Percentiles rank a stretch among this genome's conserved stretches.
These are phyloP conservation scores for Buddleja alternifolia DNA, from an alignment of 257 asterid species.

Conservation along the genomic window DNA sequence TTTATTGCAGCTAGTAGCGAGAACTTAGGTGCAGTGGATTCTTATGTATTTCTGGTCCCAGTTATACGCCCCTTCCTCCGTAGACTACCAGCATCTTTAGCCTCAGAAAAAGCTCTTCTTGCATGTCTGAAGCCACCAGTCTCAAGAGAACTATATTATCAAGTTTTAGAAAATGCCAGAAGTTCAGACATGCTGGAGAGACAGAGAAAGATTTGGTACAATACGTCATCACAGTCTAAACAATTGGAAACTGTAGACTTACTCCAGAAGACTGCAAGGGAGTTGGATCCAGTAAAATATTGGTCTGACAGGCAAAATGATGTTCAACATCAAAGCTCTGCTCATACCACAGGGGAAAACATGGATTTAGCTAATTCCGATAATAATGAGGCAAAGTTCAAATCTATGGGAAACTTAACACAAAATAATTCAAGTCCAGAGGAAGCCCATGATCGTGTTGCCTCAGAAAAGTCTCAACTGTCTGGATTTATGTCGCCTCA, in stretches of 20 bases:
- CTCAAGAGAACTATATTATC: slow-evolving; percentile 75
- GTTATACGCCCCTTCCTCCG: slow-evolving; percentile 87
- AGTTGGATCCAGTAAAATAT: slow-evolving; percentile 69
- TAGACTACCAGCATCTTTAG: slow-evolving; percentile 93
- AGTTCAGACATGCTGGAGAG: slow-evolving; percentile 98
- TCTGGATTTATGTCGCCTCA: slow-evolving; percentile 97
- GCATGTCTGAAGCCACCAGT: slow-evolving; percentile 87
- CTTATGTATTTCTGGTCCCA: slow-evolving; percentile 94
- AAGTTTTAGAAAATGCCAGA: slow-evolving; percentile 74
- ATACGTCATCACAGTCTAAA: slow-evolving; percentile 69
- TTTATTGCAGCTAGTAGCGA: slow-evolving; percentile 94
- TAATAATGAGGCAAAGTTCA: slow-evolving; percentile 56
- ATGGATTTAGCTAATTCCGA: slow-evolving; percentile 44
- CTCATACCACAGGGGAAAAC: slow-evolving; percentile 39
- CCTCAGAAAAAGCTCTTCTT: slow-evolving; percentile 81
- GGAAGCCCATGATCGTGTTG: slow-evolving; percentile 58
- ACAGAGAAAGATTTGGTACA: slow-evolving; percentile 98
- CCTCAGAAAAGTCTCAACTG: slow-evolving; percentile 84
- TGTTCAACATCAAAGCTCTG: slow-evolving; percentile 43
- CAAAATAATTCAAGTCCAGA: slow-evolving; percentile 50
- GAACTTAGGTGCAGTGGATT: slow-evolving; percentile 94
- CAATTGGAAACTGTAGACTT: slow-evolving; percentile 72
- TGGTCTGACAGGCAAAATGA: slow-evolving; percentile 68
- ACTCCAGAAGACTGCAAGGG: slow-evolving; percentile 70
- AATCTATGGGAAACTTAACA: slow-evolving; percentile 53